Evolutionary conservation across 495 filamentous ascomycete genomes (phyloP).

Genomic region (Penicillium manginii): DNA sequence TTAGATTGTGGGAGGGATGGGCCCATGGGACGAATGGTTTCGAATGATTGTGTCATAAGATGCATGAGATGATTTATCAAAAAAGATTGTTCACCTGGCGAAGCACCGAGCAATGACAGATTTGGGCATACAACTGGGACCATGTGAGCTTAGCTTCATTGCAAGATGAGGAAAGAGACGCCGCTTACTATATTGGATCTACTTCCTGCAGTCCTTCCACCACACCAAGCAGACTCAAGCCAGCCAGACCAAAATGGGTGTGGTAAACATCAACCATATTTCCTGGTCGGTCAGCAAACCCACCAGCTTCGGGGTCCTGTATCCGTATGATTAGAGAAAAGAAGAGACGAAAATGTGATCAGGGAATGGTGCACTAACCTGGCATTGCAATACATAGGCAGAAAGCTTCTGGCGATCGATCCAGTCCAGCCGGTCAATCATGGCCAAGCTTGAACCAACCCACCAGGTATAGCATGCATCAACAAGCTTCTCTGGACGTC

Average conservation of each 20-base stretch:
- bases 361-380: conserved; percentile 48
- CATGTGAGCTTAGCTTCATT: conserved; percentile 7
- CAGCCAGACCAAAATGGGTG: conserved; percentile 86
- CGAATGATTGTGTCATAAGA: background rate
- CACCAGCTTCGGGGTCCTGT: conserved; percentile 80
- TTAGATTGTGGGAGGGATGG: conserved; percentile 71
- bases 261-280: conserved; percentile 98
- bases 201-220: conserved; percentile 77
- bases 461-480: conserved; percentile 99
- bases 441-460: conserved; percentile 86
- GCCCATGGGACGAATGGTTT: background rate
- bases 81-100: conserved; percentile 29
- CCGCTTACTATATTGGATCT: conserved; percentile 82
- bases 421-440: conserved; percentile 89
- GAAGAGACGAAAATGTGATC: background rate
- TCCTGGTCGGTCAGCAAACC: conserved; percentile 86
- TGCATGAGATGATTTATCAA: background rate
- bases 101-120: conserved; percentile 60
- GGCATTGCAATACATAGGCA: conserved; percentile 80
- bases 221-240: conserved; percentile 79
- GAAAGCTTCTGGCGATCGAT: conserved; percentile 80
- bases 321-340: background rate
- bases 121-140: conserved; percentile 72
- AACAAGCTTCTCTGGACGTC: conserved; percentile 91
- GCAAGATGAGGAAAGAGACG: background rate